Evolutionary conservation across 352 stramenopile species (phyloP).

Genomic region (Pythium grandisporangium): DNA sequence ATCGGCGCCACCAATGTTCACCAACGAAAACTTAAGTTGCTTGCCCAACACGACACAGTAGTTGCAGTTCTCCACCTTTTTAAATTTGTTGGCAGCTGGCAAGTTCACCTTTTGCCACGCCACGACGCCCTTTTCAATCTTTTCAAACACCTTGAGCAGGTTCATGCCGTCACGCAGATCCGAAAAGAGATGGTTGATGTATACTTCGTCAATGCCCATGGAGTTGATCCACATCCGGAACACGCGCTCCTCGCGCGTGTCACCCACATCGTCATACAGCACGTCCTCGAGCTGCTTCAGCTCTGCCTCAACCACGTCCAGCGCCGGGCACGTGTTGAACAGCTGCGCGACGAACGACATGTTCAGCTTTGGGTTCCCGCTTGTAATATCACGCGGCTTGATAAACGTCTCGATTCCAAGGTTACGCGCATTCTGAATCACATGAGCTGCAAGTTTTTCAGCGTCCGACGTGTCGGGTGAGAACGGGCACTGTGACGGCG

Average conservation of each 20-base stretch:
- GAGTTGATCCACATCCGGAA: constrained; percentile 94
- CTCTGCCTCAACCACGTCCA: constrained; percentile 77
- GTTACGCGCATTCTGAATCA: constrained; percentile 78
- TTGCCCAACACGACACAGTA: constrained; percentile 86
- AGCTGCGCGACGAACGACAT: constrained; percentile 87
- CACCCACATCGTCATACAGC: constrained; percentile 78
- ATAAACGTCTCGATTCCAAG: constrained; percentile 89
- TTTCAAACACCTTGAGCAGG: constrained; percentile 86
- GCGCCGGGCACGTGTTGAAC: constrained; percentile 87
- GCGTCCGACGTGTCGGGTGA: constrained; percentile 40
- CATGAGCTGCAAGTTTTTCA: constrained; percentile 61
- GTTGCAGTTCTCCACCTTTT: constrained; percentile 87
- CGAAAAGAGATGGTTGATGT: constrained; percentile 88
- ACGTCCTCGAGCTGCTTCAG: constrained; percentile 84
- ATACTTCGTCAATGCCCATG: constrained; percentile 80
- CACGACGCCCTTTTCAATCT: constrained; percentile 85
- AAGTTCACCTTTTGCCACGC: constrained; percentile 87
- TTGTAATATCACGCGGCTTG: constrained; percentile 88
- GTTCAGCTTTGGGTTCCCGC: constrained; percentile 89
- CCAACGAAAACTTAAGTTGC: constrained; percentile 82
- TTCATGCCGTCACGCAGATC: constrained; percentile 85
- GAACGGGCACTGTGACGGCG: constrained; percentile 57
- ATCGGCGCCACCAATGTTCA: constrained; percentile 88
- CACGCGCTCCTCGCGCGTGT: constrained; percentile 82
- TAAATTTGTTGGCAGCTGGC: constrained; percentile 85